Percentiles rank a stretch among this genome's conserved stretches.
Conservation (phyloP, 257 asterid genomes). For the Cinchona pubescens region DNA sequence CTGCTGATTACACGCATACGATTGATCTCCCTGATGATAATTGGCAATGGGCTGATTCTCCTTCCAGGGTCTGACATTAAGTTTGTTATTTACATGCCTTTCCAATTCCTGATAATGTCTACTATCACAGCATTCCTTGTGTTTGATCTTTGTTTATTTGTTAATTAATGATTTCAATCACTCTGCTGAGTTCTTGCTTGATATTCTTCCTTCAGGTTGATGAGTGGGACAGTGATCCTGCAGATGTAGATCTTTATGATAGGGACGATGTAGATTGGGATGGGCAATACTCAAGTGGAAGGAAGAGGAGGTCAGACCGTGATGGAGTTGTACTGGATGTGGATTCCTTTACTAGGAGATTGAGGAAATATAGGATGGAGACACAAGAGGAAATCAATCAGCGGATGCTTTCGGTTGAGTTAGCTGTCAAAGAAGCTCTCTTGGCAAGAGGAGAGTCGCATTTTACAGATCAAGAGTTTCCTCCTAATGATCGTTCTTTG, state of each 20-base stretch:
- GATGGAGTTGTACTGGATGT: conserved; percentile 73
- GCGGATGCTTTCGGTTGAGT: conserved; percentile 90
- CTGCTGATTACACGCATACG: conserved; percentile 63
- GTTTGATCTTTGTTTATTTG: not conserved
- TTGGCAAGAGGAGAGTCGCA: conserved; percentile 87
- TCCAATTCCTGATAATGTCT: not conserved
- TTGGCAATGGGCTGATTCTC: conserved; percentile 99
- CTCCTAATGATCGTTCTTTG: conserved; percentile 83
- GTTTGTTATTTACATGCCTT: conserved; percentile 15
- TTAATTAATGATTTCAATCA: not conserved
- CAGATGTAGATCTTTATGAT: conserved; percentile 96
- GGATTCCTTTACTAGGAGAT: conserved; percentile 87
- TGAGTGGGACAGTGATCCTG: conserved; percentile 99
- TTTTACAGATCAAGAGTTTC: conserved; percentile 97
- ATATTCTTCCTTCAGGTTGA: conserved; percentile 55
- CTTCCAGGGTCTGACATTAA: conserved; percentile 71
- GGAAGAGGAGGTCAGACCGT: conserved; percentile 88
- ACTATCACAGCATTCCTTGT: too few species aligned
- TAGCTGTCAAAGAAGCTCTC: conserved; percentile 96
- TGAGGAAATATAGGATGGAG: conserved; percentile 90
- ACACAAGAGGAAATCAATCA: conserved; percentile 89
- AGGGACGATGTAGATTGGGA: conserved; percentile 99
- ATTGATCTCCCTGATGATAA: conserved; percentile 82
- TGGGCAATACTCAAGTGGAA: conserved; percentile 98
- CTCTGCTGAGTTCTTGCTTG: conserved; percentile 20